phyloP scores from a whole-genome alignment of 768 basidiomycete species.

The Albatrellus ellisii region DNA sequence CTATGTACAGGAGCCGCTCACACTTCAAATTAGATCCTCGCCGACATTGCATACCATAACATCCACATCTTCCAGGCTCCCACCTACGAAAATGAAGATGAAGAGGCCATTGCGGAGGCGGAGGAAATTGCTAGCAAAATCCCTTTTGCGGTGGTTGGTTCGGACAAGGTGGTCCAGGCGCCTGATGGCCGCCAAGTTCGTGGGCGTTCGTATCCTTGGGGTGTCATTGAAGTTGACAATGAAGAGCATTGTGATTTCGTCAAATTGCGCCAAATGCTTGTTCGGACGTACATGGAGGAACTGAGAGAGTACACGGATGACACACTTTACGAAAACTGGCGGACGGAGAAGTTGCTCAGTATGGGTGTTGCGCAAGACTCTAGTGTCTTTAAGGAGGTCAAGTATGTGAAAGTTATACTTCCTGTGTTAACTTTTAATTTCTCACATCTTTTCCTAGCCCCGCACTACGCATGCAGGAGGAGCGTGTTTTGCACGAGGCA shows the following conservation, averaged over 20 bases:
- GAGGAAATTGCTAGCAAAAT: slow-evolving; percentile 98
- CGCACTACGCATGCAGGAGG: slow-evolving; percentile 91
- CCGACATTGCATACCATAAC: slow-evolving; percentile 89
- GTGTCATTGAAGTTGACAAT: slow-evolving; percentile 97
- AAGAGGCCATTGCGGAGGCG: slow-evolving; percentile 93
- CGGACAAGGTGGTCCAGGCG: slow-evolving; percentile 68
- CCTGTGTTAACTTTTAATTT: not conserved
- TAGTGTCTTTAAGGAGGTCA: slow-evolving; percentile 97
- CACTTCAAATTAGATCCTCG: slow-evolving; percentile 48
- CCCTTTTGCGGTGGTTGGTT: slow-evolving; percentile 97
- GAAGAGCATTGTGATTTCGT: slow-evolving; percentile 99
- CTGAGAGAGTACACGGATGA: slow-evolving; percentile 94
- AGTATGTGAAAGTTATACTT: slow-evolving; percentile 45
- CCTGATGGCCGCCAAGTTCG: slow-evolving; percentile 88
- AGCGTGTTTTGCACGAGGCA: slow-evolving; percentile 90
- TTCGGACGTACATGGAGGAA: slow-evolving; percentile 99
- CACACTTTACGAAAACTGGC: slow-evolving; percentile 95
- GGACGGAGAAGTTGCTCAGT: slow-evolving; percentile 87
- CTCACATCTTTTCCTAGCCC: slow-evolving; percentile 41
- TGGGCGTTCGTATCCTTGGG: slow-evolving; percentile 96
- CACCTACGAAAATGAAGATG: slow-evolving; percentile 95
- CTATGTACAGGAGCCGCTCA: not conserved
- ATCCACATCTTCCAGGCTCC: slow-evolving; percentile 99
- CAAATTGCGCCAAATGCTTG: slow-evolving; percentile 98
- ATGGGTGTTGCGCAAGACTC: slow-evolving; percentile 99